These are phyloP conservation scores for Lentinula lateritia DNA, from an alignment of 768 basidiomycete species.

Conservation along the genomic window DNA sequence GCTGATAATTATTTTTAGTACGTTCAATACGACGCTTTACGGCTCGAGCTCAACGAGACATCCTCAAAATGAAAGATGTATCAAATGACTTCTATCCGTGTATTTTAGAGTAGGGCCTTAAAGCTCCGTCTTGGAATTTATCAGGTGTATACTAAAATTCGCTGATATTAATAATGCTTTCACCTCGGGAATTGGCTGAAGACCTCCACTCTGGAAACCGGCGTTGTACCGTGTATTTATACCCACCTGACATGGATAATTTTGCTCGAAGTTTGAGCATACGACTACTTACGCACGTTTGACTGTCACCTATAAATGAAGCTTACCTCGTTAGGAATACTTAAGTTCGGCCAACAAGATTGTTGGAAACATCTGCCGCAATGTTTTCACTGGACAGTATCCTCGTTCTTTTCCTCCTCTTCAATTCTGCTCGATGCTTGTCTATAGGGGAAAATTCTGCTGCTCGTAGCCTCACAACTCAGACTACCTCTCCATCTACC, in stretches of 20 bases:
- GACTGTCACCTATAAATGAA: background rate
- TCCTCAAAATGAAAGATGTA: background rate
- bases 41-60: background rate
- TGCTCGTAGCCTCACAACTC: background rate
- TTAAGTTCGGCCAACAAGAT: background rate
- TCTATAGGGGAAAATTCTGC: background rate
- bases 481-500: background rate
- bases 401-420: background rate
- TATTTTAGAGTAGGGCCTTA: background rate
- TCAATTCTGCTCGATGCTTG: background rate
- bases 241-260: background rate
- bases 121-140: background rate
- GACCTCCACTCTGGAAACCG: background rate
- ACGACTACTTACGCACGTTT: background rate
- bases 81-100: background rate
- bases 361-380: background rate
- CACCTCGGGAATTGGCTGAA: background rate
- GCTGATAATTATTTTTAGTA: background rate
- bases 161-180: background rate
- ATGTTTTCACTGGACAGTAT: background rate
- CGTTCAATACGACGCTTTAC: conserved; percentile 1
- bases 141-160: background rate
- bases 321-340: background rate
- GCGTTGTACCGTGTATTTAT: too few relatives aligned
- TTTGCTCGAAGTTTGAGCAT: background rate